Percentiles rank a stretch among this genome's conserved stretches.
Conservation (phyloP, 352 stramenopile species). For the Phytophthora constricta region DNA sequence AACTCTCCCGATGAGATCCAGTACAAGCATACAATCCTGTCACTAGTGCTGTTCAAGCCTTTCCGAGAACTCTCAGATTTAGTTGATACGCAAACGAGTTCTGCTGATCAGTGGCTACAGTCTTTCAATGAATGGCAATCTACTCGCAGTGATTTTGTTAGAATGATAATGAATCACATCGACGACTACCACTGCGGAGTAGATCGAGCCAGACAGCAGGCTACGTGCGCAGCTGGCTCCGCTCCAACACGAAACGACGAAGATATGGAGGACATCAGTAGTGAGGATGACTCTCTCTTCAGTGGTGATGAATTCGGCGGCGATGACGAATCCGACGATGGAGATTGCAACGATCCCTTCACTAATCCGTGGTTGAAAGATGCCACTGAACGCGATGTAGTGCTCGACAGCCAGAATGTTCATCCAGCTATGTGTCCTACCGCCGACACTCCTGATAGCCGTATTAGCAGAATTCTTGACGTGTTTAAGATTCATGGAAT, state of each 20-base stretch:
- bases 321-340: neutral
- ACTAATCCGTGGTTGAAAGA: neutral
- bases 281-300: neutral
- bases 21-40: neutral
- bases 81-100: neutral
- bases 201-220: neutral
- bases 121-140: neutral
- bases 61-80: neutral
- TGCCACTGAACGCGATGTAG: neutral
- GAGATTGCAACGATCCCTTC: neutral
- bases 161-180: neutral
- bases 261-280: neutral
- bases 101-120: neutral
- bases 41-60: neutral
- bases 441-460: no score
- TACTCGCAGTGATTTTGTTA: neutral
- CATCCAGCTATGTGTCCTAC: no score
- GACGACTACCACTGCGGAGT: neutral
- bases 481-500: no score
- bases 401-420: neutral
- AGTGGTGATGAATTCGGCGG: neutral
- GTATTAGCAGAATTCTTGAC: no score
- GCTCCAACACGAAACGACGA: neutral
- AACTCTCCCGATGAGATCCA: neutral
- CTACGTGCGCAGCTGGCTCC: neutral